A percentile compares a stretch with the other conserved stretches of the same genome.
These are phyloP conservation scores for Arthonia radiata DNA, from an alignment of 495 filamentous ascomycete species.

Conservation along the genomic window DNA sequence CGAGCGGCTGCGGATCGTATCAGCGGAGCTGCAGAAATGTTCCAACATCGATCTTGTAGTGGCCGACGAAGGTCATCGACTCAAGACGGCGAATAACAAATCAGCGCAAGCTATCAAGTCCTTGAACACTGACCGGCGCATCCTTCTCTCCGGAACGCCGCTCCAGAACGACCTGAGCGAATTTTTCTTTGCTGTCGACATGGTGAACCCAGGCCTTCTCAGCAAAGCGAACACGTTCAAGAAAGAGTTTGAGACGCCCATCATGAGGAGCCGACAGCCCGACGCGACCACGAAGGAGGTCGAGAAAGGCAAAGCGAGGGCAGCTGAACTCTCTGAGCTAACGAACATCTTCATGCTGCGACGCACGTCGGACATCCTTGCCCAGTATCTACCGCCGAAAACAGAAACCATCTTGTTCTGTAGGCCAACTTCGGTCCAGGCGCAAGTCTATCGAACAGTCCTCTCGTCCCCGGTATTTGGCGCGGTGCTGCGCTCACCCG, in stretches of 20 bases:
- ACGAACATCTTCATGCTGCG: constrained; percentile 55
- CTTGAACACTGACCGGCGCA: constrained; percentile 37
- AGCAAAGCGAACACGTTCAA: constrained; percentile 44
- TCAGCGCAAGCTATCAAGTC: constrained; percentile 49
- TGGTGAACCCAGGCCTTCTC: constrained; percentile 54
- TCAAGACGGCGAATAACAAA: constrained; percentile 67
- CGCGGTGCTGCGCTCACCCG: constrained; percentile 24
- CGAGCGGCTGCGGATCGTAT: constrained; percentile 46
- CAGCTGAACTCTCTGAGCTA: constrained; percentile 38
- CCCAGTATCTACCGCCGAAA: constrained; percentile 51
- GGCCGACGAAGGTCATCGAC: constrained; percentile 57
- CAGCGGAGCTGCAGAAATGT: constrained; percentile 39
- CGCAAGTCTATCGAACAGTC: constrained; percentile 40
- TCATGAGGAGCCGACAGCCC: constrained; percentile 48
- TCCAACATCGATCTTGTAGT: constrained; percentile 51
- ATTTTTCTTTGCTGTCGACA: constrained; percentile 57
- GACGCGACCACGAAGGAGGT: constrained; percentile 38
- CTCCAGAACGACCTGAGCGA: constrained; percentile 63
- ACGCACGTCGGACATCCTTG: constrained; percentile 47
- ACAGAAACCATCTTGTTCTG: constrained; percentile 60
- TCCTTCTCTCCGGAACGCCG: constrained; percentile 56
- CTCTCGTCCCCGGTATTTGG: constrained; percentile 46
- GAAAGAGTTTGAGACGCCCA: constrained; percentile 47
- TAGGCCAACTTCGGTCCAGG: constrained; percentile 42
- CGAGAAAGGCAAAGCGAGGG: constrained; percentile 47